Evolutionary conservation across 2,329 filamentous ascomycete species (phyloP).

Genomic region (Venturia effusa): DNA sequence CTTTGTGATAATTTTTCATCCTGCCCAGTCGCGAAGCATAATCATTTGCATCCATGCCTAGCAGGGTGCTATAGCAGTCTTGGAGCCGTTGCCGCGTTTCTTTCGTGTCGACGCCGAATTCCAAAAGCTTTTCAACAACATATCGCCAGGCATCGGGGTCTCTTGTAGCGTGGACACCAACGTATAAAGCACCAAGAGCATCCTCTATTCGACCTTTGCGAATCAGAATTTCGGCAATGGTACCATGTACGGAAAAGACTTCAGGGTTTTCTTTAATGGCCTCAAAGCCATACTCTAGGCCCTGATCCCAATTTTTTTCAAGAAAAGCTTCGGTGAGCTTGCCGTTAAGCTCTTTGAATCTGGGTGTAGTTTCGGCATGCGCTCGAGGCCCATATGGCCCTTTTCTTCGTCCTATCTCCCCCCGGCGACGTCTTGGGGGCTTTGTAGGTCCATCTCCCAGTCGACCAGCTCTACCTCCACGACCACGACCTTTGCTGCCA

Average conservation of each 20-base stretch:
- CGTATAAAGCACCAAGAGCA: conserved; percentile 44
- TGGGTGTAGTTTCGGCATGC: conserved; percentile 55
- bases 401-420: conserved; percentile 17
- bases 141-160: conserved; percentile 47
- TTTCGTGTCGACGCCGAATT: conserved; percentile 36
- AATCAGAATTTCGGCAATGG: conserved; percentile 48
- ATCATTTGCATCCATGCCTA: conserved; percentile 41
- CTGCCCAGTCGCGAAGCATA: conserved; percentile 44
- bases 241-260: conserved; percentile 49
- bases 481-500: not conserved
- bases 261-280: conserved; percentile 49
- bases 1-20: conserved; percentile 43
- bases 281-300: conserved; percentile 39
- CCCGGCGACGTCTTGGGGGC: not conserved
- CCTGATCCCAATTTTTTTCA: conserved; percentile 47
- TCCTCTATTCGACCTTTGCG: conserved; percentile 46
- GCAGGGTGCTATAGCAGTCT: conserved; percentile 43
- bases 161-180: conserved; percentile 46
- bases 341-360: conserved; percentile 58
- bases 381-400: conserved; percentile 33
- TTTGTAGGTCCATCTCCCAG: not conserved
- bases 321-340: conserved; percentile 60
- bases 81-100: conserved; percentile 32
- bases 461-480: conserved; percentile 10
- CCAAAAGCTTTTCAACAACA: conserved; percentile 38